Conservation (phyloP, 139 green algal species). For the Chlamydomonas sphaeroides region DNA sequence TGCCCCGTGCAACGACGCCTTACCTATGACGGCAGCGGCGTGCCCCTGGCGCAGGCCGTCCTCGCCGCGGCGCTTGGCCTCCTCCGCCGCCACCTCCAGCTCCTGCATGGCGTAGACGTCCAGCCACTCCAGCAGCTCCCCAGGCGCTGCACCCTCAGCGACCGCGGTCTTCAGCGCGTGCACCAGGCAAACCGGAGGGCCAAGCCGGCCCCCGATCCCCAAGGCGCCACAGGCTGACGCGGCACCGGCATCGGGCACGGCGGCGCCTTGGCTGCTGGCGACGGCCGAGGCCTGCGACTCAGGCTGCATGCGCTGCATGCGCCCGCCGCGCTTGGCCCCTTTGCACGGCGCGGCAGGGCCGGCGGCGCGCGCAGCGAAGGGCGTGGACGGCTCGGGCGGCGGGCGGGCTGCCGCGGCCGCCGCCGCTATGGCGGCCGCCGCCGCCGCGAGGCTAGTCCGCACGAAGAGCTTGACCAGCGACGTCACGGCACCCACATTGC, state of each 20-base stretch:
- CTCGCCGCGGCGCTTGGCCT: neutral
- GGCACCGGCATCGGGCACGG: too few species aligned
- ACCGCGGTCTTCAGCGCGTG: neutral
- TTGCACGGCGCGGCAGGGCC: slow-evolving; percentile 18
- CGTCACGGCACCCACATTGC: neutral
- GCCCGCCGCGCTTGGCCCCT: neutral
- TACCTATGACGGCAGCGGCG: slow-evolving; percentile 6
- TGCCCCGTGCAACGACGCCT: neutral
- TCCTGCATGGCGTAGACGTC: slow-evolving; percentile 33
- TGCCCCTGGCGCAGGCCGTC: neutral
- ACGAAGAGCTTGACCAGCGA: slow-evolving; percentile 32
- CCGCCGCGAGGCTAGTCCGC: neutral
- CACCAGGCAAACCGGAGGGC: neutral
- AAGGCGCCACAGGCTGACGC: too few species aligned
- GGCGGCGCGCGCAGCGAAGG: neutral
- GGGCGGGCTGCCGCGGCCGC: neutral
- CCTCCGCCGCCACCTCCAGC: slow-evolving; percentile 21
- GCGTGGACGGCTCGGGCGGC: neutral
- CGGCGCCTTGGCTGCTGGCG: neutral
- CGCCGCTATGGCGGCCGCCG: neutral
- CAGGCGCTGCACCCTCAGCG: neutral
- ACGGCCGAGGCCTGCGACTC: neutral
- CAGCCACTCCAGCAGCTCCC: slow-evolving; percentile 15
- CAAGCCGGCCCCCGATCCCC: too few species aligned
- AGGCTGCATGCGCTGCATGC: slow-evolving; percentile 13